Conservation (phyloP, 1,284 basidiomycete species). For the Ustilago shanxiensis region DNA sequence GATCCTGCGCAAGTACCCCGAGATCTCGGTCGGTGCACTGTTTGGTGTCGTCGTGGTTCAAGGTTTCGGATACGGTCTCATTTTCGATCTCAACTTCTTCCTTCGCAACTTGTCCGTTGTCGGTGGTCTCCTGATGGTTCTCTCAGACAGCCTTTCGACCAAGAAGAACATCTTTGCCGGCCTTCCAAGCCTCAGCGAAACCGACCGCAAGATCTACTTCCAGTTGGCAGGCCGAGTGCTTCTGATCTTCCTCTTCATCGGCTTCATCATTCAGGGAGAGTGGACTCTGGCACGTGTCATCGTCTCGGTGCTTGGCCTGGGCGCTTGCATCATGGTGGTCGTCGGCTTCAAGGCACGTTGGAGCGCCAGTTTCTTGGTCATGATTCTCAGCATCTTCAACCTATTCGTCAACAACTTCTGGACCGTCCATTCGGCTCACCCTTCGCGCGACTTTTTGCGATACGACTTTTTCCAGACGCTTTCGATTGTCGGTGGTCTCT, state of each 20-base stretch:
- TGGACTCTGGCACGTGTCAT: conserved; percentile 88
- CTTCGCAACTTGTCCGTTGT: conserved; percentile 92
- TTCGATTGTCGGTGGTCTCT: conserved; percentile 95
- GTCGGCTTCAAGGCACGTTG: conserved; percentile 99
- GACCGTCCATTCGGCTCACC: conserved; percentile 89
- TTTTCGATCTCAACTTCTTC: conserved; percentile 99
- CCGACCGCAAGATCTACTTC: conserved; percentile 92
- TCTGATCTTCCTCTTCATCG: conserved; percentile 98
- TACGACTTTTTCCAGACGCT: conserved; percentile 72
- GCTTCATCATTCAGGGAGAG: conserved; percentile 92
- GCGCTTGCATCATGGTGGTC: conserved; percentile 95
- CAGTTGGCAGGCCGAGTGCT: conserved; percentile 94
- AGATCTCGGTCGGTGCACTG: conserved; percentile 89
- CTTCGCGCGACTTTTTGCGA: conserved; percentile 94
- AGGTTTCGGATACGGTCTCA: conserved; percentile 91
- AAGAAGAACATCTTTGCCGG: conserved; percentile 89
- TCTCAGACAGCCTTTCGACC: conserved; percentile 88
- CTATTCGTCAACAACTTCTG: conserved; percentile 95
- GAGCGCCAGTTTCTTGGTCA: conserved; percentile 95
- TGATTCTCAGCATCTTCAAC: conserved; percentile 93
- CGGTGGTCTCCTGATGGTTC: conserved; percentile 95
- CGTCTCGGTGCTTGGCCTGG: conserved; percentile 78
- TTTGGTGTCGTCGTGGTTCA: conserved; percentile 92
- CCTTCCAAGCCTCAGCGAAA: conserved; percentile 86
- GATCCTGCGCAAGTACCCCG: conserved; percentile 87